A percentile compares a stretch with the other conserved stretches of the same genome.
Conservation (phyloP, 192 early-diverging fungal species). For the Backusella tarrabulga region DNA sequence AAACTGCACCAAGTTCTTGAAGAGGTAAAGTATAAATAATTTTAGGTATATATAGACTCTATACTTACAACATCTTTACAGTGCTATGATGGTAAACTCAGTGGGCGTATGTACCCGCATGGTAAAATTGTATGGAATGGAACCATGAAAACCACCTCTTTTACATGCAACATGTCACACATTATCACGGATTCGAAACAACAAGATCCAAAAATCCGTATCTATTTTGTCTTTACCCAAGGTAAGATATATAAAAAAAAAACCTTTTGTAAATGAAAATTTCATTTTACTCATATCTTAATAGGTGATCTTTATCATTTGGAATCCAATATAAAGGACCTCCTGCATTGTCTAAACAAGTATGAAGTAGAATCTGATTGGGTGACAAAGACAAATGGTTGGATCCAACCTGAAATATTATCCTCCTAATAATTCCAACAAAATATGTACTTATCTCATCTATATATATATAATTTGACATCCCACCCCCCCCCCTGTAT, state of each 20-base stretch:
- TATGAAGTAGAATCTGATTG: constrained; percentile 18
- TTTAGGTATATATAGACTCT: too few relatives aligned
- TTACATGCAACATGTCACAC: constrained; percentile 8
- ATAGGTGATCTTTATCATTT: background rate
- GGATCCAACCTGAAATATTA: constrained; percentile 13
- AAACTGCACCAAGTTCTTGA: constrained; percentile 30
- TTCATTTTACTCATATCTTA: too few relatives aligned
- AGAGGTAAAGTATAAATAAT: background rate
- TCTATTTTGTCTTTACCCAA: background rate
- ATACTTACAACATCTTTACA: background rate
- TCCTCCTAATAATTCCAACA: background rate
- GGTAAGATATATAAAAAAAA: background rate
- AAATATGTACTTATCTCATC: background rate
- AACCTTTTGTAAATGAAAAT: too few relatives aligned
- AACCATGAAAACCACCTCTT: background rate
- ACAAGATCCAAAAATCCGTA: background rate
- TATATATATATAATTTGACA: background rate
- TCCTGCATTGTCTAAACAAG: constrained; percentile 11
- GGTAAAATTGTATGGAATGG: constrained; percentile 24
- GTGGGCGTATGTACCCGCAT: constrained; percentile 20
- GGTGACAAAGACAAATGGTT: constrained; percentile 18
- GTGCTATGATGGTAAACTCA: constrained; percentile 23
- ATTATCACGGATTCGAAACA: background rate
- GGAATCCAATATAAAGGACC: background rate
- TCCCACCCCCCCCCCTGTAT: background rate